Conservation (phyloP, 768 basidiomycete species). For the Trametes meyenii region DNA sequence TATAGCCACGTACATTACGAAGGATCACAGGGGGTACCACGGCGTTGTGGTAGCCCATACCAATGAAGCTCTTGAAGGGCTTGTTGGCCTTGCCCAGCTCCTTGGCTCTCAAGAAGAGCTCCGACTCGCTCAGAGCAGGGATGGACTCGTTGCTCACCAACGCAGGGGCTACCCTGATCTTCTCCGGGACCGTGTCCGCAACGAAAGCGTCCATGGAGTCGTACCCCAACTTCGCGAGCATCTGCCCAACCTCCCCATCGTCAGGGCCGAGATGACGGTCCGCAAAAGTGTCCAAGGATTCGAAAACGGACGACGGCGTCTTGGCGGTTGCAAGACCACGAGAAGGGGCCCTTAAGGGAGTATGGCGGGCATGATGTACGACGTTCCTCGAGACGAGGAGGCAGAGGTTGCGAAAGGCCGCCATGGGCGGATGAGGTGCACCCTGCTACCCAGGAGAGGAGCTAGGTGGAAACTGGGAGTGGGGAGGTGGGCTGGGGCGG, state of each 20-base stretch:
- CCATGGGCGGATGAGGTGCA: conserved; percentile 25
- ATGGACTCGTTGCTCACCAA: conserved; percentile 70
- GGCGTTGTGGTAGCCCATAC: conserved; percentile 96
- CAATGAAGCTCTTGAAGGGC: conserved; percentile 90
- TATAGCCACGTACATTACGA: conserved; percentile 67
- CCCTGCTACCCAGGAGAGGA: conserved; percentile 17
- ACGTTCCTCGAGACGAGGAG: conserved; percentile 22
- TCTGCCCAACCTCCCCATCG: conserved; percentile 71
- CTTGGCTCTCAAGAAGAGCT: conserved; percentile 76
- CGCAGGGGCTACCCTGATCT: conserved; percentile 70
- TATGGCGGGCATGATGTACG: conserved; percentile 24
- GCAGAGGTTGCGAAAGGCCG: conserved; percentile 23
- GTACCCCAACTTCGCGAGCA: conserved; percentile 87
- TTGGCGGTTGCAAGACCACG: conserved; percentile 64
- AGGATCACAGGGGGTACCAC: conserved; percentile 95
- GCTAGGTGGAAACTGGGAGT: conserved; percentile 8
- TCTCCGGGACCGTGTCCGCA: conserved; percentile 74
- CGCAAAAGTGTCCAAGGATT: conserved; percentile 86
- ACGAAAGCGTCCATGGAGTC: conserved; percentile 89
- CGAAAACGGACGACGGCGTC: conserved; percentile 66
- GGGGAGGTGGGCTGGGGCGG: conserved; percentile 14
- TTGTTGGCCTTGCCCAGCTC: conserved; percentile 79
- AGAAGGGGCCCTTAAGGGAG: conserved; percentile 21
- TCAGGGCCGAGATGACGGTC: conserved; percentile 94
- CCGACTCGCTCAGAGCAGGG: conserved; percentile 80